These are phyloP conservation scores for Solanum neorickii DNA, from an alignment of 257 asterid species.

Conservation along the genomic window DNA sequence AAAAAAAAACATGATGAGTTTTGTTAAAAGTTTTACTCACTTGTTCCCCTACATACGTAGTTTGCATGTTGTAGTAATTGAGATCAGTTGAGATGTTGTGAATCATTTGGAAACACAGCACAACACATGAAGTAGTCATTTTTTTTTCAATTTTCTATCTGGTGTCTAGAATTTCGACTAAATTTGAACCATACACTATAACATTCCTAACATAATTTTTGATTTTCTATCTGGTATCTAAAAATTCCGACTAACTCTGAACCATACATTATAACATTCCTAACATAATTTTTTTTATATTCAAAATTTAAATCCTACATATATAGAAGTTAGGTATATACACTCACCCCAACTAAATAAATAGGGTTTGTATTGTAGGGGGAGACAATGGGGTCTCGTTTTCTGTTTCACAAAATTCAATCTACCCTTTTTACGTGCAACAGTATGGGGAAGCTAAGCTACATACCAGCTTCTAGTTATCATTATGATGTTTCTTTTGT, in stretches of 20 bases:
- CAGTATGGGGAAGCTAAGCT: not conserved
- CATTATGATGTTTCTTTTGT: not conserved
- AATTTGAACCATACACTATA: too few species aligned
- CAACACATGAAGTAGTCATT: not conserved
- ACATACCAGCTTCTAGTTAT: not conserved
- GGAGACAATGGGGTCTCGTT: not conserved
- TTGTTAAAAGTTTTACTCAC: not conserved
- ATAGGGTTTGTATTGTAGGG: not conserved
- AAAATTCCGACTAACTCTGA: rapidly evolving
- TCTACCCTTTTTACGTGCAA: not conserved
- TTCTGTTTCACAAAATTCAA: not conserved
- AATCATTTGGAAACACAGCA: not conserved
- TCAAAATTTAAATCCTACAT: not conserved
- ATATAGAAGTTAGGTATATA: not conserved
- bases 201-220: rapidly evolving
- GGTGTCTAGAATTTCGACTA: rapidly evolving
- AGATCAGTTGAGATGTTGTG: not conserved
- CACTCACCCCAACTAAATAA: not conserved
- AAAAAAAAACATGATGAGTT: not conserved
- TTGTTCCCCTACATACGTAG: not conserved
- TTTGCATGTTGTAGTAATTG: not conserved
- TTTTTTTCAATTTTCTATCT: too few species aligned
- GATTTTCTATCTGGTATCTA: too few species aligned
- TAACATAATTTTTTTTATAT: too few species aligned
- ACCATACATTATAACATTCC: rapidly evolving